A percentile compares a stretch with the other conserved stretches of the same genome.
These are phyloP conservation scores for Conoideocrella luteorostrata DNA, from an alignment of 2,329 filamentous ascomycete genomes.

Conservation along the genomic window DNA sequence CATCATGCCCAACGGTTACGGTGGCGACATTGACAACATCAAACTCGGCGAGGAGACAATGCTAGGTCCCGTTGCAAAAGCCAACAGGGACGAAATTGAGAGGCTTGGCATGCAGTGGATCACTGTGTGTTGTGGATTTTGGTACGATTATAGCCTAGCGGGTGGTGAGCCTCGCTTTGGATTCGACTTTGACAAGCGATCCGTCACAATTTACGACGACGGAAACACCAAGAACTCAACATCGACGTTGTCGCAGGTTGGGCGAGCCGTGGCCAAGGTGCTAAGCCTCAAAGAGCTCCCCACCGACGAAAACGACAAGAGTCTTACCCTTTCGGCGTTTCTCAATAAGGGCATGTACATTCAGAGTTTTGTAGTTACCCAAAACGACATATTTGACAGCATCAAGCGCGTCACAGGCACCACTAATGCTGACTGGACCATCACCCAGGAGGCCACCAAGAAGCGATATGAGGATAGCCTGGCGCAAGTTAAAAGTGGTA, in stretches of 20 bases:
- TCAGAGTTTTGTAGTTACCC: slow-evolving; percentile 50
- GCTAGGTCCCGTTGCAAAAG: slow-evolving; percentile 16
- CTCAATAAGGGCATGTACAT: slow-evolving; percentile 45
- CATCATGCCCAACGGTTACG: slow-evolving; percentile 44
- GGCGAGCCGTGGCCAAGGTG: slow-evolving; percentile 41
- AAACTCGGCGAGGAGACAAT: slow-evolving; percentile 28
- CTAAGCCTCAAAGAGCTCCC: slow-evolving; percentile 41
- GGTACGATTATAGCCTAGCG: slow-evolving; percentile 47
- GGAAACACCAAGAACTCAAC: slow-evolving; percentile 36
- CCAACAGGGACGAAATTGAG: slow-evolving; percentile 31
- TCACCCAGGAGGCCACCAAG: neutral
- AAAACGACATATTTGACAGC: slow-evolving; percentile 60
- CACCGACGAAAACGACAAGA: slow-evolving; percentile 28
- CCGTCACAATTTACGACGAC: slow-evolving; percentile 43
- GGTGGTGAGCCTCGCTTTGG: slow-evolving; percentile 34
- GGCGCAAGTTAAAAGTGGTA: slow-evolving; percentile 31
- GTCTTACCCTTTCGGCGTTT: slow-evolving; percentile 31
- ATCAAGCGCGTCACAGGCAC: slow-evolving; percentile 52
- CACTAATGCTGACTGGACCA: slow-evolving; percentile 53
- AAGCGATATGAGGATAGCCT: neutral
- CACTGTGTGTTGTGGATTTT: slow-evolving; percentile 46
- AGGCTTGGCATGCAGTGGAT: slow-evolving; percentile 34
- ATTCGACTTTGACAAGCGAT: slow-evolving; percentile 39
- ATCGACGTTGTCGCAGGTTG: slow-evolving; percentile 50
- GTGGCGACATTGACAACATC: slow-evolving; percentile 41